Percentiles rank a stretch among this genome's conserved stretches.
Conservation (phyloP, 495 filamentous ascomycete species). For the Lindgomyces ingoldianus region DNA sequence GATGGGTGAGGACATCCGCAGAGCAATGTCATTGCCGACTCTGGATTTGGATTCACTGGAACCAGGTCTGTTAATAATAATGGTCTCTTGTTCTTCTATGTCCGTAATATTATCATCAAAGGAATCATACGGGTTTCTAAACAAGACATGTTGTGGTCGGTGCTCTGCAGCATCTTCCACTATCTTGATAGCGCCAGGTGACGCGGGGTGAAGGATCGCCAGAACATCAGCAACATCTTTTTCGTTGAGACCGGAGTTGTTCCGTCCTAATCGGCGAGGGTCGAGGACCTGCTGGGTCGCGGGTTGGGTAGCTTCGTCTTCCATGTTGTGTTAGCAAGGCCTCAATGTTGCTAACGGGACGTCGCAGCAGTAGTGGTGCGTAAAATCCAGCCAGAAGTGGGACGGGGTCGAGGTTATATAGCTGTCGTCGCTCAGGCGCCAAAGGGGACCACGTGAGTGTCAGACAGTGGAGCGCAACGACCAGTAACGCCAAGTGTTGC, state of each 20-base stretch:
- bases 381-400: background rate
- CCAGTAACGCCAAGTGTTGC: background rate
- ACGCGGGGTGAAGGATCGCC: constrained; percentile 81
- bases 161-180: constrained; percentile 57
- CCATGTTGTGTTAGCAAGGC: constrained; percentile 29
- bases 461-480: background rate
- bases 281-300: constrained; percentile 81
- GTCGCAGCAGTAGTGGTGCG: background rate
- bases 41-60: background rate
- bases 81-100: constrained; percentile 55
- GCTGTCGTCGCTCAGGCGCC: background rate
- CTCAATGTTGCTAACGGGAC: background rate
- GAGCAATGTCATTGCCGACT: constrained; percentile 63
- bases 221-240: constrained; percentile 84
- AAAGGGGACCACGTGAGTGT: background rate
- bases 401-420: background rate
- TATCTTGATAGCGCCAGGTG: constrained; percentile 67
- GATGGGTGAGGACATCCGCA: constrained; percentile 72
- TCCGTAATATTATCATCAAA: constrained; percentile 42
- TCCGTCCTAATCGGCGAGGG: constrained; percentile 71
- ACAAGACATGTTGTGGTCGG: constrained; percentile 61
- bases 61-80: constrained; percentile 45
- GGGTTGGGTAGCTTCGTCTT: constrained; percentile 50
- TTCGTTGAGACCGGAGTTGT: constrained; percentile 75
- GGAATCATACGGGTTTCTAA: constrained; percentile 19